A percentile compares a stretch with the other conserved stretches of the same genome.
phyloP scores from a whole-genome alignment of 2,329 filamentous ascomycete species.

The Aureobasidium sp. region DNA sequence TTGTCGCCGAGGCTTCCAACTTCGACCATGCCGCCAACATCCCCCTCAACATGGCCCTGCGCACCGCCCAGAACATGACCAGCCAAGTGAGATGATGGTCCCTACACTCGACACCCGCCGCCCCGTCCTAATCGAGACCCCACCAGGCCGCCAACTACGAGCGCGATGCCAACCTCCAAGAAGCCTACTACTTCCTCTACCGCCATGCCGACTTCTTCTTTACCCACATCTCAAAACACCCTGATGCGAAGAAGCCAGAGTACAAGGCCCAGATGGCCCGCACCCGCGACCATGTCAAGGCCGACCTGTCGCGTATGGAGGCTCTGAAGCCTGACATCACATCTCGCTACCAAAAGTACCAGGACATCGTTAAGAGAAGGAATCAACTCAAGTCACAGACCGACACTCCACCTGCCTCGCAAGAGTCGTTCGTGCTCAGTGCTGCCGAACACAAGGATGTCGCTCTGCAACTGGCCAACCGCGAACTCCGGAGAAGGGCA shows the following conservation, averaged over 20 bases:
- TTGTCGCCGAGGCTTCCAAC: conserved; percentile 64
- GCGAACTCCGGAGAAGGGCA: conserved; percentile 61
- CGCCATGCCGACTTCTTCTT: conserved; percentile 81
- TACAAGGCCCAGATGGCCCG: conserved; percentile 44
- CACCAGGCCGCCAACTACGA: conserved; percentile 73
- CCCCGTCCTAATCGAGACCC: conserved; percentile 15
- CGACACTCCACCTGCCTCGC: not conserved
- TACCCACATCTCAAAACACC: conserved; percentile 64
- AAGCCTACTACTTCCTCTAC: conserved; percentile 86
- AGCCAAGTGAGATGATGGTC: conserved; percentile 56
- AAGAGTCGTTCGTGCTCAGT: conserved; percentile 40
- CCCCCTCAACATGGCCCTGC: conserved; percentile 70
- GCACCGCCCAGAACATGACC: conserved; percentile 68
- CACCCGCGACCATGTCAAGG: conserved; percentile 53
- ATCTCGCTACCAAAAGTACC: conserved; percentile 59
- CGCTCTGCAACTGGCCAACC: conserved; percentile 66
- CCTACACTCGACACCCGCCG: not conserved
- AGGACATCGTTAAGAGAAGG: conserved; percentile 39
- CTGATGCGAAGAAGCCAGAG: conserved; percentile 59
- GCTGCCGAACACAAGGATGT: conserved; percentile 64
- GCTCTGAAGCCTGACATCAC: conserved; percentile 70
- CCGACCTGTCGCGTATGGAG: conserved; percentile 64
- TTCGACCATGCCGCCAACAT: conserved; percentile 76
- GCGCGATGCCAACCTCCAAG: conserved; percentile 73
- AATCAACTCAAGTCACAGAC: not conserved